Base-by-base conservation (phyloP, 129 eudicot genomes). In the Chrysanthemum seticuspe region DNA sequence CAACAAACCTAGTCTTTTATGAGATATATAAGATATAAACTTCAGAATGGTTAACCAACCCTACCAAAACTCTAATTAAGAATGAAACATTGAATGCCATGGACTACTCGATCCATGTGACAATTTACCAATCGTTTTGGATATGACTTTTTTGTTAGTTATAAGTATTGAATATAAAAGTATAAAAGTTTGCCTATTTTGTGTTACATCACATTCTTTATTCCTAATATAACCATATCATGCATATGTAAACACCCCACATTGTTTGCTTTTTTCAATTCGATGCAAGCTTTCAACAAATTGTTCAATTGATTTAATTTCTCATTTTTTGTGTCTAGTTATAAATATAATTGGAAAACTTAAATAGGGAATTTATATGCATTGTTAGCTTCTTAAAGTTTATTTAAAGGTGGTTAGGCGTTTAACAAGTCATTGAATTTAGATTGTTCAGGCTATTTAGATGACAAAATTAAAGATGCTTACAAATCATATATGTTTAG, bases 91-190 rank as follows among this genome's bases (percentile, higher is more conserved):
- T 61, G 48, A 61, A 44, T 57, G 47, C 48, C 48, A 72, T 21
- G 68, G 14, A 21, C 23, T 58, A 44, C 13, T 59, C 56, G 40
- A 75, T 45, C 56, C 57, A 75, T 65, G 73, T 56, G 79, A 55
- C 36, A 16, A 44, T 44, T 56, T 16, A 57, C 58, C 34, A 25
- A 67, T 75, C 67, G 9, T 53, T 19, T 54, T 14, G 0, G 5
- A 47, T 75, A 57, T 68, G 52, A 34, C 61, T 49, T 76, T 76
- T 25, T 23, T 67, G 60, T 76, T 75, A 55, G 51, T 67, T 45
- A 67, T 61, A 25, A 5, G 59, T 23, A 67, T 44, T 48, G 2
- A 73, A 49, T 62, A 49, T 62, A 29, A 61, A 36, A 36, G 45
- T 36, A 36, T 36, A 6, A 56, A 53, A 27, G 34, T 9, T 54